Evolutionary conservation across 768 basidiomycete genomes (phyloP).

Genomic region (Leccinellum luteum): DNA sequence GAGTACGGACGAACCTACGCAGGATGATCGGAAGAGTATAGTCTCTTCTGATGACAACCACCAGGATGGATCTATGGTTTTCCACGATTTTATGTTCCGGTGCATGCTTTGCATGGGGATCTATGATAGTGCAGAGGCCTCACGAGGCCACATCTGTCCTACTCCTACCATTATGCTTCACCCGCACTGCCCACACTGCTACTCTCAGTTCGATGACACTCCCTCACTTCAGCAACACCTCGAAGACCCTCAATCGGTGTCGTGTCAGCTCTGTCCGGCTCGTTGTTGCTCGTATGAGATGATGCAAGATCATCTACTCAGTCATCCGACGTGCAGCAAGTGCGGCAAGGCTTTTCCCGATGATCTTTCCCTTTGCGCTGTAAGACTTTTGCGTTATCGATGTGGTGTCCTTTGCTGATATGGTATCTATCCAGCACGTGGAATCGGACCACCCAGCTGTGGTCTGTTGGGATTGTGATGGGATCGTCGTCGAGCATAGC

Average conservation of each 20-base stretch:
- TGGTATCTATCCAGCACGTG: constrained; percentile 17
- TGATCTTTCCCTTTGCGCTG: constrained; percentile 18
- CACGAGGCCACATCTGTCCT: constrained; percentile 16
- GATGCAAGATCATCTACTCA: constrained; percentile 25
- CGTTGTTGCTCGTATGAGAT: constrained; percentile 24
- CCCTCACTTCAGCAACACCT: constrained; percentile 18
- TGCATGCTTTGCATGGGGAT: constrained; percentile 16
- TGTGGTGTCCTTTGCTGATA: background rate
- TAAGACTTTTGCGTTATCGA: constrained; percentile 6
- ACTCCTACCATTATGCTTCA: constrained; percentile 6
- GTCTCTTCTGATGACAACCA: background rate
- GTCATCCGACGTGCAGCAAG: constrained; percentile 24
- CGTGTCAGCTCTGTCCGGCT: constrained; percentile 20
- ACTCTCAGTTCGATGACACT: constrained; percentile 21
- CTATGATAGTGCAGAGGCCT: constrained; percentile 12
- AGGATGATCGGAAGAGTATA: background rate
- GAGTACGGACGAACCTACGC: background rate
- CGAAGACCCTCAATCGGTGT: constrained; percentile 9
- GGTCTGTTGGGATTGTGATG: constrained; percentile 32
- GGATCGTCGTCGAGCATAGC: constrained; percentile 19
- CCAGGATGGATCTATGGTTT: background rate
- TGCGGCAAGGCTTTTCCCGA: constrained; percentile 20
- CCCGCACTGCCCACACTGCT: constrained; percentile 23
- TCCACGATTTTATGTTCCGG: background rate
- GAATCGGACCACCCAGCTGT: constrained; percentile 22